Percentiles rank a stretch among this genome's conserved stretches.
phyloP scores from a whole-genome alignment of 257 asterid species.

The Penstemon davidsonii region DNA sequence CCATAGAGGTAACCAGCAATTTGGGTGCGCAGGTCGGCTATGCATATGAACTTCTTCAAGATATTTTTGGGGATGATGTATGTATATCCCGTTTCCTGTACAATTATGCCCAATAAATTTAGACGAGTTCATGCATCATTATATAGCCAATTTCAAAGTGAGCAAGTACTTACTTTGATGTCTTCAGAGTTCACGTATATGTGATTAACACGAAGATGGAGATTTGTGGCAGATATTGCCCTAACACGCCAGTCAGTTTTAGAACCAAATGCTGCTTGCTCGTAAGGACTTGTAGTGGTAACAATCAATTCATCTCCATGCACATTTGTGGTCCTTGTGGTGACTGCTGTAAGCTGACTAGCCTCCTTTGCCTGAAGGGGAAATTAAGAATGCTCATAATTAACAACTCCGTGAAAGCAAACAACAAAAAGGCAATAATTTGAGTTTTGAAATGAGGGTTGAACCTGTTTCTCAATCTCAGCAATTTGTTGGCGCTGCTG shows the following conservation, averaged over 20 bases:
- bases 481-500: slow-evolving; percentile 98
- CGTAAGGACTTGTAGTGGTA: slow-evolving; percentile 92
- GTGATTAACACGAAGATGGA: slow-evolving; percentile 91
- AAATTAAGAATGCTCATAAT: slow-evolving; percentile 21
- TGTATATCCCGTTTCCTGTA: slow-evolving; percentile 95
- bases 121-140: neutral
- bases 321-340: slow-evolving; percentile 86
- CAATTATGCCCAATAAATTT: neutral
- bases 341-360: slow-evolving; percentile 93
- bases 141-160: neutral
- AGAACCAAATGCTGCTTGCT: slow-evolving; percentile 84
- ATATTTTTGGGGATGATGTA: slow-evolving; percentile 95
- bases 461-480: slow-evolving; percentile 92
- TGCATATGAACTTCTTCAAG: slow-evolving; percentile 90
- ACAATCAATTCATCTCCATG: slow-evolving; percentile 94
- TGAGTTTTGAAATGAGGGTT: neutral
- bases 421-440: neutral
- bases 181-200: slow-evolving; percentile 96
- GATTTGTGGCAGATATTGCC: slow-evolving; percentile 95
- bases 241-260: slow-evolving; percentile 99
- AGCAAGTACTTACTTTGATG: slow-evolving; percentile 38
- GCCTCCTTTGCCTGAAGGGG: slow-evolving; percentile 79
- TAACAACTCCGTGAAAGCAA: slow-evolving; percentile 14
- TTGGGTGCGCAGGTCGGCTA: slow-evolving; percentile 91
- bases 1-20: slow-evolving; percentile 90